A percentile compares a stretch with the other conserved stretches of the same genome.
Conservation (phyloP, 805 yeast genomes). For the Yamadazyma nakazawae region DNA sequence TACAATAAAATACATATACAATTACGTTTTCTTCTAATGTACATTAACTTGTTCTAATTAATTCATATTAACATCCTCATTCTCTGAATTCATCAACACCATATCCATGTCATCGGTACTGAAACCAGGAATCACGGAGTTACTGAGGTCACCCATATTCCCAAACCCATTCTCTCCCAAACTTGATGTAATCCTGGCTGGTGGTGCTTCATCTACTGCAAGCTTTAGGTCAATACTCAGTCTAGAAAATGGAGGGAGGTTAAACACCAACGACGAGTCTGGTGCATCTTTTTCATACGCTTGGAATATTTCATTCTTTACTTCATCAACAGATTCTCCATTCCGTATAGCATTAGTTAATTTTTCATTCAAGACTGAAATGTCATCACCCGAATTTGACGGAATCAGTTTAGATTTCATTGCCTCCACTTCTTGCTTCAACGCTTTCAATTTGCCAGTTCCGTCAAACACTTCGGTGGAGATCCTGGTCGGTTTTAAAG, state of each 20-base stretch:
- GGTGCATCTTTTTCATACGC: constrained; percentile 17
- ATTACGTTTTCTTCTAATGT: too few species aligned
- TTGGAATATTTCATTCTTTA: constrained; percentile 14
- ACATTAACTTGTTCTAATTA: not conserved
- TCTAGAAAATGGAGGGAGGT: constrained; percentile 12
- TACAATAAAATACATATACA: too few species aligned
- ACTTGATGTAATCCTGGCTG: not conserved
- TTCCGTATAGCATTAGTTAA: constrained; percentile 15
- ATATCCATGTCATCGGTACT: not conserved
- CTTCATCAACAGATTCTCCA: constrained; percentile 15
- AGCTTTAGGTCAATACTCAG: not conserved
- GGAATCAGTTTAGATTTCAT: not conserved
- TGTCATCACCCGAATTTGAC: not conserved
- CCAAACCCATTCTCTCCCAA: not conserved
- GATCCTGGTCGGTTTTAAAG: constrained; percentile 15
- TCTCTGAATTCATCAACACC: constrained; percentile 3
- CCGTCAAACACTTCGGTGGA: constrained; percentile 18
- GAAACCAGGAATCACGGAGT: not conserved
- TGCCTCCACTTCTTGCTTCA: constrained; percentile 22
- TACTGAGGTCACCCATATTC: not conserved
- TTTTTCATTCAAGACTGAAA: constrained; percentile 2
- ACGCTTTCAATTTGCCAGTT: constrained; percentile 14
- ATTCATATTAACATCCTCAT: constrained; percentile 1
- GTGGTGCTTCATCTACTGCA: constrained; percentile 19
- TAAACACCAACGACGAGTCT: constrained; percentile 15